Evolutionary conservation across 2,329 filamentous ascomycete species (phyloP).

Genomic region (Aspergillus neoniger): DNA sequence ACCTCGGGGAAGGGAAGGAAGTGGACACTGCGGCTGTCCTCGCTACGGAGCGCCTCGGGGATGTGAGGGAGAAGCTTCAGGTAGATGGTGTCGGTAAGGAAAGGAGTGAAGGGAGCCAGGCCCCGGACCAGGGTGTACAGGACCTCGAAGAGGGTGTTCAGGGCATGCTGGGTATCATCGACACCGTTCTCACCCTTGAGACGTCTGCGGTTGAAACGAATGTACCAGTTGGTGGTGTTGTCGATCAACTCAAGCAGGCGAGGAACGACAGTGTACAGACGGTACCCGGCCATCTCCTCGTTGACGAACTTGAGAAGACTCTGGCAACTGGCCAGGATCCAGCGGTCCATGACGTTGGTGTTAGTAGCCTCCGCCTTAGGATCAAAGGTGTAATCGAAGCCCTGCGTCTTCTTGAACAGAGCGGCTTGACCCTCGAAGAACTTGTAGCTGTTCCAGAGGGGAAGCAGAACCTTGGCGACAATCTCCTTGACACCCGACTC

Average conservation of each 20-base stretch:
- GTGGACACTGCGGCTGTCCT: constrained; percentile 84
- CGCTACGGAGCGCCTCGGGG: constrained; percentile 66
- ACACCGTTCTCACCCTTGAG: constrained; percentile 87
- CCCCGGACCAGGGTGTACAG: constrained; percentile 85
- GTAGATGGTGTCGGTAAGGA: constrained; percentile 95
- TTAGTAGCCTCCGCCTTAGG: constrained; percentile 73
- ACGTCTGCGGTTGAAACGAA: constrained; percentile 87
- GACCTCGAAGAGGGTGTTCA: constrained; percentile 94
- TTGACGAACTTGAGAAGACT: constrained; percentile 90
- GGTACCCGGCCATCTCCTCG: constrained; percentile 80
- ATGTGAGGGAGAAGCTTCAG: constrained; percentile 79
- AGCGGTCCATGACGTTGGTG: constrained; percentile 91
- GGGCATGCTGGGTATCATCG: constrained; percentile 82
- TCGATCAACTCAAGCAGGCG: constrained; percentile 81
- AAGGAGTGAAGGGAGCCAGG: constrained; percentile 92
- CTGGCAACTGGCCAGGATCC: constrained; percentile 92
- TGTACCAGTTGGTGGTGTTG: constrained; percentile 98
- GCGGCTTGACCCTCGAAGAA: constrained; percentile 90
- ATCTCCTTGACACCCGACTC: constrained; percentile 93
- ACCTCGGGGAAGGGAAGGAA: constrained; percentile 91
- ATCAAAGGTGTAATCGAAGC: constrained; percentile 76
- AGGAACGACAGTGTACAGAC: constrained; percentile 88
- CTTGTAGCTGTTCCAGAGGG: constrained; percentile 95
- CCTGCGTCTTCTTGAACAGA: constrained; percentile 81
- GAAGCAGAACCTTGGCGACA: constrained; percentile 84